phyloP scores from a whole-genome alignment of 2,329 filamentous ascomycete genomes.

The Harringtonia aguacate region DNA sequence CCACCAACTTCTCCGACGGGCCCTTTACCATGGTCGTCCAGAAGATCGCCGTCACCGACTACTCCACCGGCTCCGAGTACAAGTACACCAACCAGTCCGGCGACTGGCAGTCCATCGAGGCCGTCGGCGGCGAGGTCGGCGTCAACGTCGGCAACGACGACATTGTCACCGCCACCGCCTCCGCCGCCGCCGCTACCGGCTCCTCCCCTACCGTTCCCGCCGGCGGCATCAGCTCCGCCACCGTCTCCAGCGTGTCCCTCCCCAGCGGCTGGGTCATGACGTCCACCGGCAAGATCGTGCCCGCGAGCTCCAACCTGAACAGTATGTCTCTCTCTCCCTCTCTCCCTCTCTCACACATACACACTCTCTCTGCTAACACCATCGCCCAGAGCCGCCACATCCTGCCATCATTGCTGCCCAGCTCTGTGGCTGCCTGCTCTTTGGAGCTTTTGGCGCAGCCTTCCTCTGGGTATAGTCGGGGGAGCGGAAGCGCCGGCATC shows the following conservation, averaged over 20 bases:
- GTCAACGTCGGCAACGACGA: conserved; percentile 47
- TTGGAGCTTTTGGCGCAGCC: conserved; percentile 10
- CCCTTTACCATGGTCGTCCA: conserved; percentile 82
- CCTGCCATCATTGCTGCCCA: conserved; percentile 35
- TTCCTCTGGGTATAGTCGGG: conserved; percentile 2
- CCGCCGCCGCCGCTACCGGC: conserved; percentile 52
- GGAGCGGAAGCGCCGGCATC: too few species aligned
- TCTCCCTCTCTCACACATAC: not conserved
- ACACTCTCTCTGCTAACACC: not conserved
- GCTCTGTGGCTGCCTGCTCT: conserved; percentile 31
- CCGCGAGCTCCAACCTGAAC: conserved; percentile 56
- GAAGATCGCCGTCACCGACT: conserved; percentile 70
- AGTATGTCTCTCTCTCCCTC: conserved; percentile 12
- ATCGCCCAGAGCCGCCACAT: conserved; percentile 26
- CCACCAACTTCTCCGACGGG: conserved; percentile 71
- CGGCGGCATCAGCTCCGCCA: conserved; percentile 51
- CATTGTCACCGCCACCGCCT: conserved; percentile 40
- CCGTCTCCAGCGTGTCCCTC: conserved; percentile 42
- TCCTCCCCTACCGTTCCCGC: conserved; percentile 57
- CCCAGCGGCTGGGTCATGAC: conserved; percentile 77
- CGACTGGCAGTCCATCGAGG: conserved; percentile 69
- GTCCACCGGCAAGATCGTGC: conserved; percentile 67
- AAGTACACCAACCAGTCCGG: conserved; percentile 70
- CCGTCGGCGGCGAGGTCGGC: conserved; percentile 70
- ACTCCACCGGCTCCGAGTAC: conserved; percentile 84